Conservation (phyloP, 1,139 yeast genomes). For the Candida pseudocylindracea region DNA sequence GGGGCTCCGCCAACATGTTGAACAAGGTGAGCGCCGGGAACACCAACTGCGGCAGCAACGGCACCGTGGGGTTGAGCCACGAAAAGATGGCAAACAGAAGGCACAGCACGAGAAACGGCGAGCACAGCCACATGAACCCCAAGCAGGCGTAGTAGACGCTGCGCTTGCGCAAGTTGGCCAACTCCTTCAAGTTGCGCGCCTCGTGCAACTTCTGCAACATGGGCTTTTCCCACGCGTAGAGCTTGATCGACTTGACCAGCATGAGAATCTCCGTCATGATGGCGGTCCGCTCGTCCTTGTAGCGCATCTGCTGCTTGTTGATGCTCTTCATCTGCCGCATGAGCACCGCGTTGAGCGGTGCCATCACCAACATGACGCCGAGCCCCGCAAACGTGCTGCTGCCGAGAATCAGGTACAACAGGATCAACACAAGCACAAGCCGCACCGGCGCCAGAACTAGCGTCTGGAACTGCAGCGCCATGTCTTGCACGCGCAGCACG, state of each 20-base stretch:
- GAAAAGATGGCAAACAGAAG: too few relatives aligned
- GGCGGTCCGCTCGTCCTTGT: slow-evolving; percentile 37
- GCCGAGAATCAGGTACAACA: slow-evolving; percentile 38
- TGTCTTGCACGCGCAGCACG: slow-evolving; percentile 27
- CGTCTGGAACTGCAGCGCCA: slow-evolving; percentile 27
- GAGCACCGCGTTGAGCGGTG: slow-evolving; percentile 32
- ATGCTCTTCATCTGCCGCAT: slow-evolving; percentile 22
- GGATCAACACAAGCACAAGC: slow-evolving; percentile 25
- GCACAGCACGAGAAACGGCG: too few relatives aligned
- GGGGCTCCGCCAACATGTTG: slow-evolving; percentile 8
- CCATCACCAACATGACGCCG: slow-evolving; percentile 23
- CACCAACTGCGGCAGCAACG: slow-evolving; percentile 14
- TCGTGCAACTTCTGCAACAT: slow-evolving; percentile 26
- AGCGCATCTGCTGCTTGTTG: slow-evolving; percentile 41
- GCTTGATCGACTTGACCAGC: slow-evolving; percentile 44
- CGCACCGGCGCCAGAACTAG: slow-evolving; percentile 39
- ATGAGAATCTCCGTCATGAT: slow-evolving; percentile 37
- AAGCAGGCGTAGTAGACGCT: too few relatives aligned
- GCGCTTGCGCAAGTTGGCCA: slow-evolving; percentile 12
- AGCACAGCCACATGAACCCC: too few relatives aligned
- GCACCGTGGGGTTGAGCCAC: slow-evolving; percentile 2
- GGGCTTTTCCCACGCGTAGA: slow-evolving; percentile 59
- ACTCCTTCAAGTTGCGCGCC: slow-evolving; percentile 28
- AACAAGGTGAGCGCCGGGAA: slow-evolving; percentile 19
- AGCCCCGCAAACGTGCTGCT: slow-evolving; percentile 41